phyloP scores from a whole-genome alignment of 164 flowering plant genomes.

The Vitis rupestris region DNA sequence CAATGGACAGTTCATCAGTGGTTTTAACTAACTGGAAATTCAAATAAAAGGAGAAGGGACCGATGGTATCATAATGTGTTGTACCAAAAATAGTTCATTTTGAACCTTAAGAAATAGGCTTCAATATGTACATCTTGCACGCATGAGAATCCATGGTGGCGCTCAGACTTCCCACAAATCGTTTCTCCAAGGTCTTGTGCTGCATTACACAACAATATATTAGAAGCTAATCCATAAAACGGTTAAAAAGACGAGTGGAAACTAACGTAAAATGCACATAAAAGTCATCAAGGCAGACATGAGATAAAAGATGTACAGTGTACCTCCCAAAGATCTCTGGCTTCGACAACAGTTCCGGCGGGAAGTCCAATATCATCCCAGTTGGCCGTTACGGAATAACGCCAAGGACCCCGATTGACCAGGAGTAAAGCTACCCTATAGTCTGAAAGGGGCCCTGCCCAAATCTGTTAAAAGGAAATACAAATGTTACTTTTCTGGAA shows the following conservation, averaged over 20 bases:
- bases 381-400: slow-evolving; percentile 47
- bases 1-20: too few relatives aligned
- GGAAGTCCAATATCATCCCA: slow-evolving; percentile 83
- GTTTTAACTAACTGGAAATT: too few relatives aligned
- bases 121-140: slow-evolving; percentile 54
- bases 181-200: slow-evolving; percentile 56
- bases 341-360: slow-evolving; percentile 35
- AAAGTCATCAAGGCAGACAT: background rate
- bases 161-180: slow-evolving; percentile 45
- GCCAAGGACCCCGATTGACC: slow-evolving; percentile 43
- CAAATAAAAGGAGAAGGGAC: too few relatives aligned
- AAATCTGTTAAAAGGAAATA: slow-evolving; percentile 38
- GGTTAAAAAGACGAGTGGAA: too few relatives aligned
- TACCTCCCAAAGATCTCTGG: slow-evolving; percentile 86
- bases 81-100: background rate
- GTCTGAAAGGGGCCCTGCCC: slow-evolving; percentile 79
- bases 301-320: background rate
- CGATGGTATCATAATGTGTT: too few relatives aligned
- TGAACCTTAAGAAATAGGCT: slow-evolving; percentile 31
- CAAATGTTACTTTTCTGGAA: background rate
- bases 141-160: slow-evolving; percentile 44
- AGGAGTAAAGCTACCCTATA: slow-evolving; percentile 60
- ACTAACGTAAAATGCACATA: too few relatives aligned
- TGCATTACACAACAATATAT: slow-evolving; percentile 24
- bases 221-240: too few relatives aligned